Conservation (phyloP, 768 basidiomycete genomes). For the Suillus variegatus region DNA sequence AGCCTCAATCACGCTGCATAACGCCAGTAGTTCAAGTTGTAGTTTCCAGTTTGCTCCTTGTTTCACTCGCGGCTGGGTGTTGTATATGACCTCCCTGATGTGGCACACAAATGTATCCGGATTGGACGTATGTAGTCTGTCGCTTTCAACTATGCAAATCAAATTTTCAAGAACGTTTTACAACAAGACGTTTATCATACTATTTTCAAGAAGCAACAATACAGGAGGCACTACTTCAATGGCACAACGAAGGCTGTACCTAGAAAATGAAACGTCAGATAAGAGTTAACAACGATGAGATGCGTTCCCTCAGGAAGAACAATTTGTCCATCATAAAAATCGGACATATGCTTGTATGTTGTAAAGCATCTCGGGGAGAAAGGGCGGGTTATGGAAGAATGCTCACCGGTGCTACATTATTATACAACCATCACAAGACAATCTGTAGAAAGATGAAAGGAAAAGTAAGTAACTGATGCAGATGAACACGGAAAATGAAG, state of each 20-base stretch:
- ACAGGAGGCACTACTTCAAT: neutral
- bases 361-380: slow-evolving; percentile 49
- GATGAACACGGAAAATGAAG: slow-evolving; percentile 9
- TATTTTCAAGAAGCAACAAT: neutral
- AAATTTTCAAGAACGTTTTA: neutral
- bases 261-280: neutral
- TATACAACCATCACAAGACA: neutral
- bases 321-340: slow-evolving; percentile 57
- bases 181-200: too few relatives aligned
- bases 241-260: neutral
- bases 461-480: slow-evolving; percentile 12
- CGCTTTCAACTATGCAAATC: neutral
- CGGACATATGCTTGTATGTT: slow-evolving; percentile 79
- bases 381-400: neutral
- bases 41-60: neutral
- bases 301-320: slow-evolving; percentile 46
- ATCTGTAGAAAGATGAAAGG: neutral
- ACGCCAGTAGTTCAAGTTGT: too few relatives aligned
- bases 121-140: neutral
- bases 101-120: too few relatives aligned
- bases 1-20: neutral
- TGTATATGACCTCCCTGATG: neutral
- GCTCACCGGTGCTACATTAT: slow-evolving; percentile 1
- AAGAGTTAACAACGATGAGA: neutral
- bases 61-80: neutral